phyloP scores from a whole-genome alignment of 2,329 filamentous ascomycete species.

The Aspergillus ochraceus region DNA sequence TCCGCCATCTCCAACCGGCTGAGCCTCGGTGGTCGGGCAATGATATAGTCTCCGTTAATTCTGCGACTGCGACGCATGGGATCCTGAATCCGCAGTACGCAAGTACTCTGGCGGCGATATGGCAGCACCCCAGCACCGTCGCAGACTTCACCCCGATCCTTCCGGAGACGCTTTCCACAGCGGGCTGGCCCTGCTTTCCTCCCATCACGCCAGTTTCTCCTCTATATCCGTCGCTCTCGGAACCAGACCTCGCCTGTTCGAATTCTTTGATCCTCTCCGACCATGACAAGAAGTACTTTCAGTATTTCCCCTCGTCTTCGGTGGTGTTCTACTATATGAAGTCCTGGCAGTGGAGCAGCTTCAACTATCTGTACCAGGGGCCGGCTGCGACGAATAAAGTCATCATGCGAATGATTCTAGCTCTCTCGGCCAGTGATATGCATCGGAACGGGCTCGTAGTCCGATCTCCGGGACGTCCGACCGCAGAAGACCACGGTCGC shows the following conservation, averaged over 20 bases:
- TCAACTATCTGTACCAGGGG: slow-evolving; percentile 38
- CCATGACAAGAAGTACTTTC: slow-evolving; percentile 36
- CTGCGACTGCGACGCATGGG: slow-evolving; percentile 5
- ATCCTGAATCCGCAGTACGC: slow-evolving; percentile 4
- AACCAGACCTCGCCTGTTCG: slow-evolving; percentile 25
- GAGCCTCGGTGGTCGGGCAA: slow-evolving; percentile 8
- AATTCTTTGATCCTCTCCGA: slow-evolving; percentile 36
- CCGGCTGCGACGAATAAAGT: slow-evolving; percentile 36
- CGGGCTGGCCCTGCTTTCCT: slow-evolving; percentile 16
- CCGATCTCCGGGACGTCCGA: slow-evolving; percentile 26
- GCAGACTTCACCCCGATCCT: not conserved
- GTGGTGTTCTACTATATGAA: slow-evolving; percentile 40
- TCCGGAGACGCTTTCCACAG: slow-evolving; percentile 8
- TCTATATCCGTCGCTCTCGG: slow-evolving; percentile 26
- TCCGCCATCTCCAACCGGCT: slow-evolving; percentile 30
- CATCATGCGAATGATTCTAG: slow-evolving; percentile 44
- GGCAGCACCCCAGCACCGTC: not conserved
- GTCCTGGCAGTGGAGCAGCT: slow-evolving; percentile 38
- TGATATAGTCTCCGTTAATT: not conserved
- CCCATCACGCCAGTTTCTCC: slow-evolving; percentile 21
- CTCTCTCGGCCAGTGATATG: slow-evolving; percentile 39
- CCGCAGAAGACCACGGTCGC: slow-evolving; percentile 31
- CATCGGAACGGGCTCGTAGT: slow-evolving; percentile 31
- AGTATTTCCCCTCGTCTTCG: slow-evolving; percentile 36
- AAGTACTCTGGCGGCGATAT: slow-evolving; percentile 8